phyloP scores from a whole-genome alignment of 352 stramenopile genomes.

The Phytophthora palmivora region DNA sequence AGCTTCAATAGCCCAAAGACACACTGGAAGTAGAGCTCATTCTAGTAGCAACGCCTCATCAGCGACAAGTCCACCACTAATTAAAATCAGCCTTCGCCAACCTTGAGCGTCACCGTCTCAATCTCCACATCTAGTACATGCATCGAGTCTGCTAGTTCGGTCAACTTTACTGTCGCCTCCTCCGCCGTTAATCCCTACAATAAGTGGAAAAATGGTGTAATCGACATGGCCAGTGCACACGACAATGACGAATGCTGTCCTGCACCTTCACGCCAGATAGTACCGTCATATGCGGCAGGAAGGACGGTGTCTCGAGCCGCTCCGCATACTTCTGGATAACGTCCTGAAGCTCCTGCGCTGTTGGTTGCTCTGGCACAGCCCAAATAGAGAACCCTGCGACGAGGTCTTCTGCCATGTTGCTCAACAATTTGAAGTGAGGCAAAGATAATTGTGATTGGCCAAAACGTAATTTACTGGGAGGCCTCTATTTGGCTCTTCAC shows the following conservation, averaged over 20 bases:
- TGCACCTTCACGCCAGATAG: conserved; percentile 54
- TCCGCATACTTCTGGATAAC: conserved; percentile 49
- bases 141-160: conserved; percentile 45
- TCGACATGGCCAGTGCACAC: no score
- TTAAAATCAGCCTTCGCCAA: conserved; percentile 1
- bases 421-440: not conserved
- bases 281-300: conserved; percentile 69
- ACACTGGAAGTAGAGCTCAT: conserved; percentile 72
- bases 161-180: conserved; percentile 40
- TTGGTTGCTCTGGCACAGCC: conserved; percentile 42
- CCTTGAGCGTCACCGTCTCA: conserved; percentile 59
- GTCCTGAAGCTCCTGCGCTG: conserved; percentile 28
- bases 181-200: conserved; percentile 35
- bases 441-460: conserved; percentile 12
- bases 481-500: conserved; percentile 71
- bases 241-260: not conserved
- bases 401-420: conserved; percentile 32
- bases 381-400: conserved; percentile 73
- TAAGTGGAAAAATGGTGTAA: no score
- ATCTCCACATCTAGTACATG: conserved; percentile 43
- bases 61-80: not conserved
- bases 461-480: conserved; percentile 42
- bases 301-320: conserved; percentile 50
- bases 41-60: conserved; percentile 24
- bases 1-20: conserved; percentile 63